Conservation (phyloP, 2,329 filamentous ascomycete genomes). For the Penicillium sclerotiorum region DNA sequence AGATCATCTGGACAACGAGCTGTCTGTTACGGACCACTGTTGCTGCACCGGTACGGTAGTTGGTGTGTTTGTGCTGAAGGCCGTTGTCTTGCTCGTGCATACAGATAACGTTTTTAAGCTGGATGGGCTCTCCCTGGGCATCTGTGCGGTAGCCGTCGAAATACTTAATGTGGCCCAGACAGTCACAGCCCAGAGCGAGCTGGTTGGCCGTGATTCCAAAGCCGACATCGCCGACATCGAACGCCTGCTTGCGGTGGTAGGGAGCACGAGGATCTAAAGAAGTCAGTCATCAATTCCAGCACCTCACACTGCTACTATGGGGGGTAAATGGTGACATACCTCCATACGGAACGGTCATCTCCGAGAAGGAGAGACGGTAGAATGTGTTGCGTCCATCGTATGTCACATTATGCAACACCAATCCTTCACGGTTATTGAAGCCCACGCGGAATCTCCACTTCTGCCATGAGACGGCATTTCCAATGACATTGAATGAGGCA, state of each 20-base stretch:
- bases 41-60: constrained; percentile 67
- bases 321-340: constrained; percentile 36
- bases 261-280: constrained; percentile 63
- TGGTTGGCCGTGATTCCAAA: constrained; percentile 71
- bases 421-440: constrained; percentile 66
- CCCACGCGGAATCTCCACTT: constrained; percentile 66
- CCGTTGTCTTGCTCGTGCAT: constrained; percentile 73
- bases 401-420: constrained; percentile 69
- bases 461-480: constrained; percentile 64
- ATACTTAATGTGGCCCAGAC: constrained; percentile 71
- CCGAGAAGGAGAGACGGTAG: constrained; percentile 67
- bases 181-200: constrained; percentile 70
- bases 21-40: constrained; percentile 67
- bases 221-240: constrained; percentile 69
- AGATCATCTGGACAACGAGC: constrained; percentile 69
- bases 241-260: constrained; percentile 71
- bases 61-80: constrained; percentile 73
- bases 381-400: constrained; percentile 66
- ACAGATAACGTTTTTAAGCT: constrained; percentile 68
- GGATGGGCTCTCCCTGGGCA: constrained; percentile 59
- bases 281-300: not conserved
- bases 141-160: constrained; percentile 62
- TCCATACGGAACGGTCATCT: constrained; percentile 62
- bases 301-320: too few species aligned
- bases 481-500: constrained; percentile 62